Evolutionary conservation across 2,329 filamentous ascomycete genomes (phyloP).

Genomic region (Cladobotryum mycophilum): DNA sequence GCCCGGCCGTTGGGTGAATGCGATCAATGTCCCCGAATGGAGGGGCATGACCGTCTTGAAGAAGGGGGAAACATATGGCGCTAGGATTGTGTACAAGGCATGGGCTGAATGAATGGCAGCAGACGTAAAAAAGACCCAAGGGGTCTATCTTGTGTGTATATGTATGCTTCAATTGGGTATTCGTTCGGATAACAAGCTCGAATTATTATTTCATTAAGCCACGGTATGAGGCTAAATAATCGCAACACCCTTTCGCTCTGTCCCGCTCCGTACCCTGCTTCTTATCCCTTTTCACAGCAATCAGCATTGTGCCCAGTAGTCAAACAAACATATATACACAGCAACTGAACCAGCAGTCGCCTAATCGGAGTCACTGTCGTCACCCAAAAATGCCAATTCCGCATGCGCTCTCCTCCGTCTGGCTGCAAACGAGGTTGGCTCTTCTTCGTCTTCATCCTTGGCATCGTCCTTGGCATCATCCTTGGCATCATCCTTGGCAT

Average conservation of each 20-base stretch:
- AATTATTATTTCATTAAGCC: too few species aligned
- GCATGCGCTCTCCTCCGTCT: conserved; percentile 42
- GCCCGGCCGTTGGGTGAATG: conserved; percentile 86
- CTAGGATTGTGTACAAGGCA: conserved; percentile 73
- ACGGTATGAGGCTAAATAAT: too few species aligned
- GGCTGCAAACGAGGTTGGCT: conserved; percentile 33
- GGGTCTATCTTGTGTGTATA: too few species aligned
- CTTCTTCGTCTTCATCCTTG: conserved; percentile 27
- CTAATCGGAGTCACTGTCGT: conserved; percentile 60
- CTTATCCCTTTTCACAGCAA: too few species aligned
- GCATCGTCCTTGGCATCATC: conserved; percentile 20
- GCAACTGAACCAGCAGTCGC: conserved; percentile 6
- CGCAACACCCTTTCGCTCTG: too few species aligned
- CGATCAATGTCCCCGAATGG: conserved; percentile 76
- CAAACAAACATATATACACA: neutral
- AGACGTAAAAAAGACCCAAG: too few species aligned
- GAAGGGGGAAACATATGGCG: conserved; percentile 78
- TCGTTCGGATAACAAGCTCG: too few species aligned
- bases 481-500: conserved; percentile 19
- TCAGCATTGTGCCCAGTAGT: too few species aligned
- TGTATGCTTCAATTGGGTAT: too few species aligned
- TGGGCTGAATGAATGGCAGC: conserved; percentile 58
- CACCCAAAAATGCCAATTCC: conserved; percentile 60
- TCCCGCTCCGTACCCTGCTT: too few species aligned
- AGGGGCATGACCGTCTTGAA: conserved; percentile 71